Percentiles rank a stretch among this genome's conserved stretches.
Conservation (phyloP, 495 filamentous ascomycete species). For the Neurospora terricola region DNA sequence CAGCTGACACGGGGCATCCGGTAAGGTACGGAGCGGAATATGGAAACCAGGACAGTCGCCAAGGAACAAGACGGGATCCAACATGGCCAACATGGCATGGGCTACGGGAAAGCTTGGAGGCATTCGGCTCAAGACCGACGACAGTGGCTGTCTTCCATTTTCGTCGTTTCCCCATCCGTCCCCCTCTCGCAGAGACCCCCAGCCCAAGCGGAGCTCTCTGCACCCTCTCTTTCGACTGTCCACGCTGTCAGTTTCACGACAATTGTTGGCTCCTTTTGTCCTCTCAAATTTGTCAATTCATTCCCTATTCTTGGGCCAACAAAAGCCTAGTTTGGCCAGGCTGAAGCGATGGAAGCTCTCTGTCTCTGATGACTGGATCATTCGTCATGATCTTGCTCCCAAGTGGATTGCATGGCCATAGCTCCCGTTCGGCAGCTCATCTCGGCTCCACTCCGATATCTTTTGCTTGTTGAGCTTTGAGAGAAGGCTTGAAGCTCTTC, state of each 20-base stretch:
- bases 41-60: neutral
- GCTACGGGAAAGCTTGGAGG: neutral
- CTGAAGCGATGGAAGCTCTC: neutral
- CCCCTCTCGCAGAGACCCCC: neutral
- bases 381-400: neutral
- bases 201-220: neutral
- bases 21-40: neutral
- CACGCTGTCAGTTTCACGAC: neutral
- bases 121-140: neutral
- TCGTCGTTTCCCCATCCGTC: neutral
- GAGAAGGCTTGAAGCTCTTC: neutral
- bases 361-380: neutral
- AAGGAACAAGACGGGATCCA: neutral
- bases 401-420: neutral
- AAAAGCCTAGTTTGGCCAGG: neutral
- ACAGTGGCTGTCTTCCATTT: neutral
- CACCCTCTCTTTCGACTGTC: neutral
- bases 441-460: neutral
- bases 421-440: neutral
- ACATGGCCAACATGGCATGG: neutral
- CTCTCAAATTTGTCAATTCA: neutral
- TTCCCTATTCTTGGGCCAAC: neutral
- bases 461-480: neutral
- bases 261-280: neutral
- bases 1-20: neutral